Evolutionary conservation across 192 early-diverging fungal species (phyloP).

Genomic region (Umbelopsis sp.): DNA sequence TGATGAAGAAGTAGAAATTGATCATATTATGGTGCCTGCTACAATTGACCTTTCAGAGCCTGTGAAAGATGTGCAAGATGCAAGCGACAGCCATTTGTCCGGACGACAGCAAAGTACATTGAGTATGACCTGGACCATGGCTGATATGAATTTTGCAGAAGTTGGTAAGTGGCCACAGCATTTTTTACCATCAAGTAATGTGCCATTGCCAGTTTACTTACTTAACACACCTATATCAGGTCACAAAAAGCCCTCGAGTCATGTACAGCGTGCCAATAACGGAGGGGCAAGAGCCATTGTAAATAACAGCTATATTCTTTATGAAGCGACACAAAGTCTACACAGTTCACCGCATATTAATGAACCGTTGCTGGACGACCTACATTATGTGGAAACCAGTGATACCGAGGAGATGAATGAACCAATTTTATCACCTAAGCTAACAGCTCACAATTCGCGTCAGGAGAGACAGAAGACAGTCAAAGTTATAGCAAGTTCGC

Average conservation of each 20-base stretch:
- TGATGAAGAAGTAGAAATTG: not conserved
- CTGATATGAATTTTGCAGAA: not conserved
- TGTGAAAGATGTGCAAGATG: not conserved
- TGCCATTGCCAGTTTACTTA: not conserved
- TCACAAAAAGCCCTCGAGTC: not conserved
- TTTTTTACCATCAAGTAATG: not conserved
- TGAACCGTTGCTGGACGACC: not conserved
- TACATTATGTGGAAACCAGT: slow-evolving; percentile 14
- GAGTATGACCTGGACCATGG: slow-evolving; percentile 4
- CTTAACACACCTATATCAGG: not conserved
- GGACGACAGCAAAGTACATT: slow-evolving; percentile 2
- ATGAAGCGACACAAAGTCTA: not conserved
- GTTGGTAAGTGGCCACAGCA: not conserved
- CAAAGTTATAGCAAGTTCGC: not conserved
- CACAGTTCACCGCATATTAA: not conserved
- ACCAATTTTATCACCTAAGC: no score
- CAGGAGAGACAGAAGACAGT: no score
- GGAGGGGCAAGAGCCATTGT: not conserved
- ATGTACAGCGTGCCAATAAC: not conserved
- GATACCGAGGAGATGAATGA: slow-evolving; percentile 1
- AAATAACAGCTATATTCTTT: not conserved
- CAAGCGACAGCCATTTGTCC: not conserved
- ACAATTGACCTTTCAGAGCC: not conserved
- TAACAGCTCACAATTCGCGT: not conserved
- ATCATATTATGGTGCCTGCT: not conserved